Evolutionary conservation across 495 filamentous ascomycete species (phyloP).

Genomic region (Astrocystis sublimbata): DNA sequence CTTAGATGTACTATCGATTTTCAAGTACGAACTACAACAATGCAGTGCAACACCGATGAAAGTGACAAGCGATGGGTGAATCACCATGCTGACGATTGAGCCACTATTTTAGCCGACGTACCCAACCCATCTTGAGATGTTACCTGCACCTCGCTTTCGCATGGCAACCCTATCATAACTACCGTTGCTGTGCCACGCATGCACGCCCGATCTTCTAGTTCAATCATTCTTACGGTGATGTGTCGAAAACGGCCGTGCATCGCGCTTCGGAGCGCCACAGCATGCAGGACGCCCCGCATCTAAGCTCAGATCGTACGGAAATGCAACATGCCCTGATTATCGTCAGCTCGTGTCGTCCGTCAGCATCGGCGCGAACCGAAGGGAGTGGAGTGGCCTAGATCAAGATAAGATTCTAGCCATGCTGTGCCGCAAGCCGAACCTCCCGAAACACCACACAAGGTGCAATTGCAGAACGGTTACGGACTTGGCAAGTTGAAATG

Average conservation of each 20-base stretch:
- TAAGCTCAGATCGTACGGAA: background rate
- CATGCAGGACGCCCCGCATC: background rate
- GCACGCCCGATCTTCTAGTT: background rate
- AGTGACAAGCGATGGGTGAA: no score
- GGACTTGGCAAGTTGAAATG: background rate
- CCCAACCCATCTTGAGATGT: no score
- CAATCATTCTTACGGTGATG: background rate
- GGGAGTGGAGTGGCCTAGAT: background rate
- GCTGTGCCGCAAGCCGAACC: no score
- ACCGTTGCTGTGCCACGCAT: background rate
- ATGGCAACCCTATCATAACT: background rate
- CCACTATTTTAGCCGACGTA: background rate
- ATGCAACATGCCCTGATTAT: background rate
- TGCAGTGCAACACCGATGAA: background rate
- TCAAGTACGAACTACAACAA: background rate
- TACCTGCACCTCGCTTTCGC: no score
- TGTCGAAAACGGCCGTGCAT: background rate
- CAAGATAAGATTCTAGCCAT: no score
- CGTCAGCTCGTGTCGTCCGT: background rate
- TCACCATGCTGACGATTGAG: no score
- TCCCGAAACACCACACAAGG: no score
- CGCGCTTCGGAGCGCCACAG: background rate
- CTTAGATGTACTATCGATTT: no score
- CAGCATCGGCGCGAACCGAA: background rate
- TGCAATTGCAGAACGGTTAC: background rate